These are phyloP conservation scores for Myochromella boudieri DNA, from an alignment of 768 basidiomycete genomes.

Conservation along the genomic window DNA sequence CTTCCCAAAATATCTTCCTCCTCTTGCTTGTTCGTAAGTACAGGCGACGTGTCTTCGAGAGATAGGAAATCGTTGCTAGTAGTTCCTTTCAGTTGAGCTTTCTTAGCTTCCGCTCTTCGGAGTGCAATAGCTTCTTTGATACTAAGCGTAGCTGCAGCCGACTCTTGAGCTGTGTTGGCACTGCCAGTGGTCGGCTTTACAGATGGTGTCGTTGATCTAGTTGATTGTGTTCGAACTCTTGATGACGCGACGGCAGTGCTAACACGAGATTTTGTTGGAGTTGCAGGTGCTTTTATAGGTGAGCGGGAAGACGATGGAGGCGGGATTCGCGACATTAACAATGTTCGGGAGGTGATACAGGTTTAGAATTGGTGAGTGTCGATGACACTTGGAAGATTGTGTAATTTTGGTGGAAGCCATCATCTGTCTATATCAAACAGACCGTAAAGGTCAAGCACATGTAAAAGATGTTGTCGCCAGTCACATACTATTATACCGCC, in stretches of 20 bases:
- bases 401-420: too few relatives aligned
- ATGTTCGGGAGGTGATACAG: too few relatives aligned
- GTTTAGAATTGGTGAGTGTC: too few relatives aligned
- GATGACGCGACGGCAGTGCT: constrained; percentile 16
- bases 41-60: constrained; percentile 51
- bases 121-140: constrained; percentile 80
- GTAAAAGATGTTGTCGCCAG: too few relatives aligned
- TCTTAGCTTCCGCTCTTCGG: constrained; percentile 77
- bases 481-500: too few relatives aligned
- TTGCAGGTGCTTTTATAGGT: constrained; percentile 26
- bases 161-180: constrained; percentile 9
- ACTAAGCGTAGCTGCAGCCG: constrained; percentile 35
- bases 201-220: constrained; percentile 22
- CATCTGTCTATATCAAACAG: too few relatives aligned
- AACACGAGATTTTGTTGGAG: constrained; percentile 24
- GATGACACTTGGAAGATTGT: too few relatives aligned
- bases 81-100: constrained; percentile 35
- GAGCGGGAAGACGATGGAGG: constrained; percentile 29
- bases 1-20: constrained; percentile 63
- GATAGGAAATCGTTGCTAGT: constrained; percentile 34
- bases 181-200: constrained; percentile 12
- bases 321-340: constrained; percentile 40
- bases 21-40: constrained; percentile 28
- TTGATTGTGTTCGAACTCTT: constrained; percentile 22
- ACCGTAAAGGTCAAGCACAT: too few relatives aligned